Evolutionary conservation across 2,329 filamentous ascomycete species (phyloP), one percentile per base, ranked within the genome.

Genomic region (Ustilaginoidea virens): DNA sequence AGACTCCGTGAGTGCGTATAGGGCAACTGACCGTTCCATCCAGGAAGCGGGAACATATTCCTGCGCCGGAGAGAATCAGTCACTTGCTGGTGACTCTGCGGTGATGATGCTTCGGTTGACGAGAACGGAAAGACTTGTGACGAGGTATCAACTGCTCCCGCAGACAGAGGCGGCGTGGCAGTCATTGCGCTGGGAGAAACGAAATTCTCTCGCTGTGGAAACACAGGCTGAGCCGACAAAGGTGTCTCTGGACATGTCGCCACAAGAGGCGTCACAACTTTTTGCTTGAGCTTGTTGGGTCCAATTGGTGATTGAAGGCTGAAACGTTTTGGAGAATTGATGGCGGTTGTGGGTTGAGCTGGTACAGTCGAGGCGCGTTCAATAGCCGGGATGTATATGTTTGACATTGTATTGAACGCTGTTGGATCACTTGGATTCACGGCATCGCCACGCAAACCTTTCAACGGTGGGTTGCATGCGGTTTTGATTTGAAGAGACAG

Each of bases 341-440:
- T 65, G 29, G 64, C 60, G 3, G 60, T 64, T 27, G 65, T 43
- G 6, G 64, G 59, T 21, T 62, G 58, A 19, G 57, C 12, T 23
- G 58, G 56, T 20, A 54, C 41, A 3, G 66, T 62, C 2, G 66
- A 63, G 17, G 66, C 61, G 27, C 68, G 63, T 47, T 72, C 69
- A 30, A 76, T 72, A 35, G 70, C 66, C 3, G 66, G 68, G 16
- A 66, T 63, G 42, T 76, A 76, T 35, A 70, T 65, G 49, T 76
- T 76, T 30, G 70, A 73, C 22, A 76, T 59, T 2, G 72, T 76
- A 49, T 76, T 76, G 53, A 74, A 74, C 14, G 69, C 57, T 2
- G 72, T 76, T 4, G 69, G 68, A 18, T 71, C 73, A 33, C 58
- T 64, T 17, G 67, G 63, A 39, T 74, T 63, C 22, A 66, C 39